A percentile compares a stretch with the other conserved stretches of the same genome.
These are phyloP conservation scores for Bonia amplexicaulis DNA, from an alignment of 176 grass and related monocot species.

Conservation along the genomic window DNA sequence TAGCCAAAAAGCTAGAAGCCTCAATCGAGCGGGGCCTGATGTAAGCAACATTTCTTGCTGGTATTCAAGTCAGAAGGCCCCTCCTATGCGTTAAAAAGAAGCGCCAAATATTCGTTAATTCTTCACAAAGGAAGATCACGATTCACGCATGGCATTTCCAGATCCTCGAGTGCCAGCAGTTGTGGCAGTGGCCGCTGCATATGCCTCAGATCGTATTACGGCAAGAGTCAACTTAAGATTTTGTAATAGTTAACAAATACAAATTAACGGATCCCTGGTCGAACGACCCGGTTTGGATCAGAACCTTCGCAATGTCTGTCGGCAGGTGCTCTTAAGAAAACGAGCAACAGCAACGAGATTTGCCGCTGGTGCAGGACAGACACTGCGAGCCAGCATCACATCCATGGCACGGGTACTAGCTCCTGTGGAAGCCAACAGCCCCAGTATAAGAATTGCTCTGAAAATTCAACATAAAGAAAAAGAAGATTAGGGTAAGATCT, in stretches of 20 bases:
- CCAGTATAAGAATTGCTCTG: neutral
- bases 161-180: neutral
- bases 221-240: neutral
- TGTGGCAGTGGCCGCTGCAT: neutral
- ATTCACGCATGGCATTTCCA: neutral
- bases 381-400: neutral
- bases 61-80: neutral
- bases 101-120: neutral
- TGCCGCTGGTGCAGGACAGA: neutral
- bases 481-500: neutral
- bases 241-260: neutral
- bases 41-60: neutral
- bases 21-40: too few relatives aligned
- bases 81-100: neutral
- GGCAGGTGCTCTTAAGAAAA: slow-evolving; percentile 50
- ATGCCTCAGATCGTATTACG: neutral
- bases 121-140: neutral
- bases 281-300: slow-evolving; percentile 13
- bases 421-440: neutral
- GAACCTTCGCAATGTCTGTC: neutral
- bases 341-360: slow-evolving; percentile 24
- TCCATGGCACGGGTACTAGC: neutral
- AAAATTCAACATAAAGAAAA: neutral
- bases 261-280: slow-evolving; percentile 4
- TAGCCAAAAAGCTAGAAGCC: too few relatives aligned